phyloP scores from a whole-genome alignment of 2,329 filamentous ascomycete genomes.

The Aspergillus floridensis region DNA sequence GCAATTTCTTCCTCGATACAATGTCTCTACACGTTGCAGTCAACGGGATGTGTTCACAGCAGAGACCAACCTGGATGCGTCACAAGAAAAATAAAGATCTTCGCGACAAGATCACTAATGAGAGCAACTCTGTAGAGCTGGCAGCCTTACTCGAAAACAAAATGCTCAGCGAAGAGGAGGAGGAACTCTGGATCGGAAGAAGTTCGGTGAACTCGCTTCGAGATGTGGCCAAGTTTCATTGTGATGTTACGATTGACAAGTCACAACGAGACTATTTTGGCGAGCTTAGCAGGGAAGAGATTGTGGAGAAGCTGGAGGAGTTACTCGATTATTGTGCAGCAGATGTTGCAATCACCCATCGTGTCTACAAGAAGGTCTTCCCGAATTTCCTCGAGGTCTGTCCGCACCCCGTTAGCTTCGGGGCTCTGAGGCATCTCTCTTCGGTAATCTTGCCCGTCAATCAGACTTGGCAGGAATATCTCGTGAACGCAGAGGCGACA shows the following conservation, averaged over 20 bases:
- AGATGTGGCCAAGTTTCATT: slow-evolving; percentile 95
- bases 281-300: slow-evolving; percentile 68
- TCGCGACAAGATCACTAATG: slow-evolving; percentile 71
- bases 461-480: slow-evolving; percentile 80
- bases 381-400: slow-evolving; percentile 85
- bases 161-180: slow-evolving; percentile 73
- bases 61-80: slow-evolving; percentile 96
- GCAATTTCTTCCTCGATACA: slow-evolving; percentile 87
- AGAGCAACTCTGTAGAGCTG: slow-evolving; percentile 69
- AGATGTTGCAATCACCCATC: slow-evolving; percentile 89
- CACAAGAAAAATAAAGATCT: slow-evolving; percentile 87
- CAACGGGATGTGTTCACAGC: slow-evolving; percentile 97
- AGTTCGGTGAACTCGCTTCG: slow-evolving; percentile 93
- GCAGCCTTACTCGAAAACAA: slow-evolving; percentile 67
- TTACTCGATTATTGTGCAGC: slow-evolving; percentile 92
- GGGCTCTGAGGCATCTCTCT: slow-evolving; percentile 86
- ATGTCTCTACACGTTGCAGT: slow-evolving; percentile 98
- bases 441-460: slow-evolving; percentile 90
- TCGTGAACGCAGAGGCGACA: slow-evolving; percentile 77
- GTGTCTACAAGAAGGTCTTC: slow-evolving; percentile 91
- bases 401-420: slow-evolving; percentile 96
- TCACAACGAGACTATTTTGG: slow-evolving; percentile 81
- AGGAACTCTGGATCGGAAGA: slow-evolving; percentile 91
- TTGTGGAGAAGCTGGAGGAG: slow-evolving; percentile 71
- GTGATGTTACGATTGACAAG: slow-evolving; percentile 89